Evolutionary conservation across 1,139 yeast species (phyloP).

Genomic region (Sugiyamaella japonica): DNA sequence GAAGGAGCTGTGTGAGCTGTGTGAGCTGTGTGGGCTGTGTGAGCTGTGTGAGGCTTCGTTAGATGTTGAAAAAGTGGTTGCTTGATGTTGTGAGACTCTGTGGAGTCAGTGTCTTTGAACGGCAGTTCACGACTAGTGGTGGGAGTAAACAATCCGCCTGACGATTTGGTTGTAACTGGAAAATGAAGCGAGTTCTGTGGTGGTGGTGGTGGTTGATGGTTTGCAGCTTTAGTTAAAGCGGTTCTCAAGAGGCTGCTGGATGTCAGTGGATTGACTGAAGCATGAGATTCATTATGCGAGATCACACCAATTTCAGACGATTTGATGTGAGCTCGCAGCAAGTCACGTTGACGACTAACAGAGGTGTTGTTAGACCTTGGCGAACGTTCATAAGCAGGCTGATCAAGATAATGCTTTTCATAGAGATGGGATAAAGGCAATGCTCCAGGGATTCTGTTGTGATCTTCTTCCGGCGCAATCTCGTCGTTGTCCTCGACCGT

Average conservation of each 20-base stretch:
- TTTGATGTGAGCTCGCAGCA: neutral
- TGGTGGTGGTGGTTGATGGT: neutral
- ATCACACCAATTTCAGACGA: conserved; percentile 1
- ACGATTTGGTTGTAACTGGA: conserved; percentile 13
- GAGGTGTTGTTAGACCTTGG: conserved; percentile 1
- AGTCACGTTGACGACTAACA: neutral
- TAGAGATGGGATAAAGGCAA: neutral
- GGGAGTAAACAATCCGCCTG: conserved; percentile 25
- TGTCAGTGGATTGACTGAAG: neutral
- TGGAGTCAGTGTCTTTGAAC: neutral
- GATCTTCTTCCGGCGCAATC: neutral
- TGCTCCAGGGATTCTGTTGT: neutral
- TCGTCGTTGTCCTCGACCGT: neutral
- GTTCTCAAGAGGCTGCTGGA: conserved; percentile 8
- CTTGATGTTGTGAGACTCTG: conserved; percentile 1
- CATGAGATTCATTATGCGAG: neutral
- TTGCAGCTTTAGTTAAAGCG: conserved; percentile 2
- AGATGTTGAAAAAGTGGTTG: conserved; percentile 6
- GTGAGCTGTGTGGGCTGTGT: too few species aligned
- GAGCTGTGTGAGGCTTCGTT: neutral
- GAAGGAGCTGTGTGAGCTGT: too few species aligned
- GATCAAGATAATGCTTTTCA: conserved; percentile 7
- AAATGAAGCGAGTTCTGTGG: neutral
- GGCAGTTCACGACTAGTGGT: conserved; percentile 6
- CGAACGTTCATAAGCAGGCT: conserved; percentile 17